A percentile compares a stretch with the other conserved stretches of the same genome.
phyloP scores from a whole-genome alignment of 140 eudicot species.

The Flaveria floridana region DNA sequence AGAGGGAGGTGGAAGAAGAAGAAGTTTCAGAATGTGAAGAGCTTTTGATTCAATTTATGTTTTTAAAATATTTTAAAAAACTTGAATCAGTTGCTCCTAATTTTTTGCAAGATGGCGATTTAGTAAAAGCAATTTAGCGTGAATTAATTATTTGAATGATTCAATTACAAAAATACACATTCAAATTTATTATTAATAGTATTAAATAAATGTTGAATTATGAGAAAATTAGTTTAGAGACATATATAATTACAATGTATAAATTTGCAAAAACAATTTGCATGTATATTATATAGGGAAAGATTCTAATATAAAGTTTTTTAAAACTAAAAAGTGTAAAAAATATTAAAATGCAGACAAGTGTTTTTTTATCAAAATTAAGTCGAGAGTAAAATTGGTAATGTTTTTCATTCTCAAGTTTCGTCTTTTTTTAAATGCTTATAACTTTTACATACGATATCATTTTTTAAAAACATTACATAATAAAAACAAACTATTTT shows the following conservation, averaged over 20 bases:
- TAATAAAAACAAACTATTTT: no score
- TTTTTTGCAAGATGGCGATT: constrained; percentile 11
- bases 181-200: not conserved
- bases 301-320: no score
- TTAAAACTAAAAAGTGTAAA: no score
- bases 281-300: no score
- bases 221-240: not conserved
- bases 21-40: constrained; percentile 6
- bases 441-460: no score
- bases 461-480: no score
- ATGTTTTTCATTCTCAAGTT: no score
- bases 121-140: constrained; percentile 3
- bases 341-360: no score
- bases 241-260: not conserved
- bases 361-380: no score
- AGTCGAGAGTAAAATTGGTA: no score
- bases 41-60: not conserved
- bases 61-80: not conserved
- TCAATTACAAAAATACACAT: not conserved
- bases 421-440: no score
- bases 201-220: not conserved
- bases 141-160: constrained; percentile 2
- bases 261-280: not conserved
- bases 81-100: constrained; percentile 3
- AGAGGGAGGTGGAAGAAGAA: constrained; percentile 14